A percentile compares a stretch with the other conserved stretches of the same genome.
phyloP scores from a whole-genome alignment of 805 yeast species.

The Kregervanrija fluxuum region DNA sequence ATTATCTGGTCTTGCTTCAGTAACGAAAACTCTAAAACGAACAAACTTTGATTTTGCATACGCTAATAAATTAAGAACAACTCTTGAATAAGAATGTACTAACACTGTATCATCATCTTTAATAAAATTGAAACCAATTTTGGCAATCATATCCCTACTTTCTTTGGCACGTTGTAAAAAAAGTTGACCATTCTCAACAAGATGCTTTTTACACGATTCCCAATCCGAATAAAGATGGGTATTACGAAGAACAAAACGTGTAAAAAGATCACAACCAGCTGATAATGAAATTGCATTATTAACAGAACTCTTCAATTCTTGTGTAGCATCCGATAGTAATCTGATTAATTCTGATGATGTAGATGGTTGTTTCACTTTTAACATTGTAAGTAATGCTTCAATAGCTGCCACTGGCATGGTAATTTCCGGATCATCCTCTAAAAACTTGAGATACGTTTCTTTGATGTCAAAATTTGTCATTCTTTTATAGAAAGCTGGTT shows the following conservation, averaged over 20 bases:
- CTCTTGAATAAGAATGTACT: constrained; percentile 89
- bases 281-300: constrained; percentile 87
- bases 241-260: constrained; percentile 86
- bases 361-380: constrained; percentile 77
- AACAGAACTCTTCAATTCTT: constrained; percentile 66
- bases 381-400: constrained; percentile 81
- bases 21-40: constrained; percentile 83
- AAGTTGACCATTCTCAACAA: constrained; percentile 89
- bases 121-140: constrained; percentile 80
- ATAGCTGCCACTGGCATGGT: constrained; percentile 99
- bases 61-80: constrained; percentile 67
- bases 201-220: constrained; percentile 84
- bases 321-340: constrained; percentile 69
- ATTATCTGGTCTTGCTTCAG: constrained; percentile 85
- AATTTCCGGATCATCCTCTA: constrained; percentile 89
- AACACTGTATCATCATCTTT: constrained; percentile 87
- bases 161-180: constrained; percentile 89
- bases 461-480: constrained; percentile 65
- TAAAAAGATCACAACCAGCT: constrained; percentile 96
- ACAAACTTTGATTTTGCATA: constrained; percentile 73
- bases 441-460: constrained; percentile 67
- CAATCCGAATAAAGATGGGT: constrained; percentile 85
- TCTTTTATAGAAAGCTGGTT: not conserved
- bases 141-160: constrained; percentile 81
- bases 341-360: constrained; percentile 91